Evolutionary conservation across 2,329 filamentous ascomycete genomes (phyloP).

Genomic region (Fusarium musae): DNA sequence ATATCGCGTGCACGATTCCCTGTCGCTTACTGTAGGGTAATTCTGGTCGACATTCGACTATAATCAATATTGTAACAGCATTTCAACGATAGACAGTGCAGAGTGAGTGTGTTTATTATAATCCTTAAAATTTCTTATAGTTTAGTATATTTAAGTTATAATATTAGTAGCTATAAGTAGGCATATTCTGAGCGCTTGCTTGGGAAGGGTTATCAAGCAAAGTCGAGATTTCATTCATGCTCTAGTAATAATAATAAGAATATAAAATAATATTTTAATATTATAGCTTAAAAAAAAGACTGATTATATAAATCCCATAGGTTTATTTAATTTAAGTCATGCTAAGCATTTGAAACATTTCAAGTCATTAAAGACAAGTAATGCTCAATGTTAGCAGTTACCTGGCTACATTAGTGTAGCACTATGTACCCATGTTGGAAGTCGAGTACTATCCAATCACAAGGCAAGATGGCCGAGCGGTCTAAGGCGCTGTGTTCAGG

Average conservation of each 20-base stretch:
- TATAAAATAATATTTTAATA: rapidly evolving
- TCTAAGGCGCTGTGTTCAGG: slow-evolving; percentile 30
- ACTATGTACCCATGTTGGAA: rapidly evolving
- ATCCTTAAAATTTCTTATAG: no score
- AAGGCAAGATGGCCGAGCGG: slow-evolving; percentile 27
- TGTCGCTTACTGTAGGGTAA: background rate
- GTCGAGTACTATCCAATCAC: background rate
- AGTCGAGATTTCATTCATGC: no score
- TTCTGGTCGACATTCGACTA: rapidly evolving
- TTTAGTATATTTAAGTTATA: no score
- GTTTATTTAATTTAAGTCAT: no score
- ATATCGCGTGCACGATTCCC: background rate
- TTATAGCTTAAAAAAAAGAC: rapidly evolving
- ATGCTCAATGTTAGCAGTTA: rapidly evolving
- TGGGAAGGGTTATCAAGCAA: no score
- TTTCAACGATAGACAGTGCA: background rate
- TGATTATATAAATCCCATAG: no score
- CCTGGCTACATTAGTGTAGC: rapidly evolving
- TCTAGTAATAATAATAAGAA: rapidly evolving
- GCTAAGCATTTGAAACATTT: no score
- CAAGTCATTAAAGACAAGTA: background rate
- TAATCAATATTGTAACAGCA: rapidly evolving
- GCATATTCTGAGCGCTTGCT: no score
- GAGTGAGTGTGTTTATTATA: no score
- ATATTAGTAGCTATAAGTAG: no score